These are phyloP conservation scores for Mycosphaerella arachidis DNA, from an alignment of 2,329 filamentous ascomycete species.

Conservation along the genomic window DNA sequence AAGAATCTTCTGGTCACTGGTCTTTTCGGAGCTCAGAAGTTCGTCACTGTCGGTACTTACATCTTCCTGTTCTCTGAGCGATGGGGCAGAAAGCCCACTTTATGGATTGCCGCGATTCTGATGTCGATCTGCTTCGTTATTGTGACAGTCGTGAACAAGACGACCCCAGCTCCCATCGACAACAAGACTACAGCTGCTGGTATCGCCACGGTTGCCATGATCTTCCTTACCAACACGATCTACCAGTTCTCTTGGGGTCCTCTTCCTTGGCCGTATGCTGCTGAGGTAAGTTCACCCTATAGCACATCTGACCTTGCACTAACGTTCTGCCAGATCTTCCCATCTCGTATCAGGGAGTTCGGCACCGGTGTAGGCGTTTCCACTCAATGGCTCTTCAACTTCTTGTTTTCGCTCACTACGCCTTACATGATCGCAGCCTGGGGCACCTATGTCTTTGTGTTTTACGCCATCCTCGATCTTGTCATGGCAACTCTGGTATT, in stretches of 20 bases:
- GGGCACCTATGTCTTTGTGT: conserved; percentile 42
- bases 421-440: conserved; percentile 51
- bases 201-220: conserved; percentile 51
- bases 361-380: conserved; percentile 49
- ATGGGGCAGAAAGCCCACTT: conserved; percentile 38
- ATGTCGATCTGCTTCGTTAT: conserved; percentile 37
- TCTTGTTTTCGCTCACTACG: conserved; percentile 46
- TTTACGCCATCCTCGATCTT: conserved; percentile 46
- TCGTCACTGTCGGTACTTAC: conserved; percentile 45
- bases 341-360: conserved; percentile 47
- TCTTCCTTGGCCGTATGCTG: conserved; percentile 47
- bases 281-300: conserved; percentile 19
- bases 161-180: conserved; percentile 23
- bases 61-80: conserved; percentile 50
- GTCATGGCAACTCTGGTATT: conserved; percentile 40
- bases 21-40: conserved; percentile 53
- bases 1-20: conserved; percentile 49
- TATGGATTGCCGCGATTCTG: conserved; percentile 24
- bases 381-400: conserved; percentile 52
- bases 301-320: conserved; percentile 20
- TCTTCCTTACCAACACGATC: conserved; percentile 52
- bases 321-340: conserved; percentile 49
- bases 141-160: conserved; percentile 33
- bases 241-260: conserved; percentile 54
- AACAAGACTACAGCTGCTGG: conserved; percentile 35